Evolutionary conservation across 331 rosid species (phyloP), one percentile per base, ranked within the genome.

Genomic region (Quercus lobata): DNA sequence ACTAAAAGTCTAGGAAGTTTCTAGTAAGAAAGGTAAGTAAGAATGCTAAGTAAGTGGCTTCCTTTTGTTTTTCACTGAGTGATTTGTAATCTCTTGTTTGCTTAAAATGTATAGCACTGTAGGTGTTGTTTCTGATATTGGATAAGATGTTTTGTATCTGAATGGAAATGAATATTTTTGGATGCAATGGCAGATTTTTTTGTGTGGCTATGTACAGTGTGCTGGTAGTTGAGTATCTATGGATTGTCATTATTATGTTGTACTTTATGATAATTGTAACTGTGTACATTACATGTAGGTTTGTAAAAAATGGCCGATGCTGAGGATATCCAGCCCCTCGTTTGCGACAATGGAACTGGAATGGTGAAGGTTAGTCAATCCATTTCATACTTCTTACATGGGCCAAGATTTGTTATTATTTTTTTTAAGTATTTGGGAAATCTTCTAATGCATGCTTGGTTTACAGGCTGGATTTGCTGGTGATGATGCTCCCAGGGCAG

Each of bases 401-500:
- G 54, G 37, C 72, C 53, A 19, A 34, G 27, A 34, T 34, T 15
- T 34, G 27, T 68, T 10, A n/a, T 34, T 19, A 10, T 14, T 3
- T 0, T 8, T 7, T 7, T 60, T 5, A 9, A 5, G 56, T 8
- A n/a, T 73, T 7, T 56, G 18, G 17, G 11, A 73, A 27, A 18
- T 6, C 12, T 6, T 29, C 24, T 29, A 9, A 56, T 19, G 21
- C 1, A 29, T 54, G 24, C 24, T 53, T 24, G 24, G 22, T 74
- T 6, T 75, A 15, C 87, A 83, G 87, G 87, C 87, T n/a, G 87
- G 87, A 25, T 83, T 83, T 83, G 84, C 87, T 55, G 87, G 87
- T 37, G 87, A 83, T 76, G 87, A 83, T 83, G 87, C 87, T 63
- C 87, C 87, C 30, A 83, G 87, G 78, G 87, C 87, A 12, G 87